phyloP scores from a whole-genome alignment of 202 grass and related monocot species.

The Dendrocalamus latiflorus region DNA sequence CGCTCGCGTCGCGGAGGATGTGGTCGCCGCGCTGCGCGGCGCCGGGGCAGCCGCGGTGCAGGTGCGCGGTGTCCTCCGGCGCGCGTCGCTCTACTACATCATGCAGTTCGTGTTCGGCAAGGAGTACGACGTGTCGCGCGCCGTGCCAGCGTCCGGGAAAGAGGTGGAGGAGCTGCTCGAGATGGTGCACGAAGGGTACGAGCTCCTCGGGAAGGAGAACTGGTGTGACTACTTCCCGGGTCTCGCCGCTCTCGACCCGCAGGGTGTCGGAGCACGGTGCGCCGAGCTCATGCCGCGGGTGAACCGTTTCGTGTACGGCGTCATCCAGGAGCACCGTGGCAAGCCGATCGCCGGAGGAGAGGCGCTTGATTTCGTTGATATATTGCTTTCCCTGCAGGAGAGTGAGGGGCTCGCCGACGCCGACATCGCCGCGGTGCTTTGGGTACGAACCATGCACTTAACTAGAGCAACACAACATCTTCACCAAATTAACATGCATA shows the following conservation, averaged over 20 bases:
- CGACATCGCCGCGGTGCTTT: conserved; percentile 73
- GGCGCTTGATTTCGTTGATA: conserved; percentile 54
- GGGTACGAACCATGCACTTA: conserved; percentile 41
- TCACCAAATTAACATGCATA: too few species aligned
- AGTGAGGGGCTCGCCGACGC: conserved; percentile 55
- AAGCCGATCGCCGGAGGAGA: neutral
- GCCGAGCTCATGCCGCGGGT: conserved; percentile 67
- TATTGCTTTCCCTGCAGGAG: conserved; percentile 65
- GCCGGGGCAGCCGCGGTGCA: neutral
- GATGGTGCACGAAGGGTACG: conserved; percentile 83
- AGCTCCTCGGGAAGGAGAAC: conserved; percentile 71
- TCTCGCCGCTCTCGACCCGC: conserved; percentile 55
- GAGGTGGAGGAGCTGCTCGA: conserved; percentile 57
- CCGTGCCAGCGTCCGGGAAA: neutral
- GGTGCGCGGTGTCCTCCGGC: conserved; percentile 55
- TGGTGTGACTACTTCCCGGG: conserved; percentile 74
- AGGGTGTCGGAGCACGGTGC: conserved; percentile 54
- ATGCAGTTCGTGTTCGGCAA: conserved; percentile 83
- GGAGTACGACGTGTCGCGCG: conserved; percentile 43
- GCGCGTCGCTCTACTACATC: conserved; percentile 70
- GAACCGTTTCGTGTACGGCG: conserved; percentile 58
- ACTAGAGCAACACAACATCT: too few species aligned
- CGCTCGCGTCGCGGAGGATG: conserved; percentile 28
- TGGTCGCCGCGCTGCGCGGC: conserved; percentile 27
- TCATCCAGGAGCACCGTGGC: conserved; percentile 55